Base-by-base conservation (phyloP, 2,329 filamentous ascomycete genomes). In the Colletotrichum navitas region DNA sequence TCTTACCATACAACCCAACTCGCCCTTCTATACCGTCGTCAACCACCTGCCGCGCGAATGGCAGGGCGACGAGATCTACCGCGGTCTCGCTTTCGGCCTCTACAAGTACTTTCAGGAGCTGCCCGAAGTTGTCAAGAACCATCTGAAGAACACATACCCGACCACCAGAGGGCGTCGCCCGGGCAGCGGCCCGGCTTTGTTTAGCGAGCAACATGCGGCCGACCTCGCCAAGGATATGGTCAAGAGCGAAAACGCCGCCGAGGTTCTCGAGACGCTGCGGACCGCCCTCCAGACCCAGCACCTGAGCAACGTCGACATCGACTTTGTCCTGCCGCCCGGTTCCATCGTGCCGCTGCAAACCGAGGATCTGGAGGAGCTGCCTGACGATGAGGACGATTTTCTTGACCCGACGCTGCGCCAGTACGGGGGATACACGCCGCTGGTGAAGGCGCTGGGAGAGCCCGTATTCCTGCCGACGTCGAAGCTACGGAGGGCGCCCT, bases 41-140 rank as follows among this genome's bases (percentile, higher is more conserved):
- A 91, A 93, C 79, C 91, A 95, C 80, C 88, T 99, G 54, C 94
- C 96, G 52, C 92, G 94, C 79, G 95, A 98, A 80, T 94, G 95
- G 81, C 96, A 98, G 84, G 95, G 95, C 77, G 95, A 98, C 80
- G 95, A 98, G 81, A 87, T 97, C 74, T 97, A 93, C 82, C 91
- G 96, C 56, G 96, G 92, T 24, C 87, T 99, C 67, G 96, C 95
- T 59, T 97, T 98, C 81, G 94, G 94, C 68, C 86, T 99, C 75
- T 92, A 92, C 85, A 98, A 97, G 81, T 99, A 98, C 85, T 98
- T 98, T 79, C 88, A 89, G 73, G 95, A 98, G 82, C 86, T 99
- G 63, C 91, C 95, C 29, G 89, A 92, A 66, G 85, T 88, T 47
- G 91, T 94, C 78, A 97, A 94, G 85, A 86, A 86, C 76, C 87